Conservation (phyloP, 306 rosid genomes). For the Lupinus albus region DNA sequence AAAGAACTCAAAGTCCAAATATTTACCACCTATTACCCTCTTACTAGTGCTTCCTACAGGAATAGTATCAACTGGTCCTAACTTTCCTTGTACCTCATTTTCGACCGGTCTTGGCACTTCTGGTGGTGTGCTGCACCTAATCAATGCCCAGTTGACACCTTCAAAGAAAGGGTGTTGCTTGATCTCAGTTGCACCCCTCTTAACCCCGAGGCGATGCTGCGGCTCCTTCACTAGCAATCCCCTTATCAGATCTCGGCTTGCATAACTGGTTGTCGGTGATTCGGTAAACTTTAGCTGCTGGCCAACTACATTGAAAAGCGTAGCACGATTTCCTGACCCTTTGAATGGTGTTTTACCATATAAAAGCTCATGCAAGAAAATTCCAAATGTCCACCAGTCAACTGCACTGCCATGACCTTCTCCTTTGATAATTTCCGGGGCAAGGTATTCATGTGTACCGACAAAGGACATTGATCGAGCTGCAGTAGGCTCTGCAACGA, state of each 20-base stretch:
- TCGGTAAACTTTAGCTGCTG: conserved; percentile 90
- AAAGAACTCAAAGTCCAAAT: conserved; percentile 98
- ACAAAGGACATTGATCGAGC: conserved; percentile 98
- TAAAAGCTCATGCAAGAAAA: conserved; percentile 87
- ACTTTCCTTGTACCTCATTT: conserved; percentile 67
- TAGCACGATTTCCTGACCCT: conserved; percentile 94
- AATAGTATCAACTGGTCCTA: conserved; percentile 55
- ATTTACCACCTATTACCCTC: conserved; percentile 90
- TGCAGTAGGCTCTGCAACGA: conserved; percentile 92
- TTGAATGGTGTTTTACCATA: conserved; percentile 98
- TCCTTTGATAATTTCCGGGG: conserved; percentile 96
- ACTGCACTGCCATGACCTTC: conserved; percentile 99
- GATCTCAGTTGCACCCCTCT: conserved; percentile 96
- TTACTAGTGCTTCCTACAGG: conserved; percentile 78
- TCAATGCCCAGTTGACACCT: conserved; percentile 98
- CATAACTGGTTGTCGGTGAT: conserved; percentile 83
- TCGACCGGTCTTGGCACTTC: conserved; percentile 96
- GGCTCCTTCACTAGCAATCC: conserved; percentile 97
- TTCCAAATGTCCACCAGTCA: conserved; percentile 99
- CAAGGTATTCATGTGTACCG: conserved; percentile 96
- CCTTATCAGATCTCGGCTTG: conserved; percentile 83
- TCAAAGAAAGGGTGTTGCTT: conserved; percentile 97
- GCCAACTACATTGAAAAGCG: conserved; percentile 96
- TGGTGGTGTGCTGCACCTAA: conserved; percentile 95
- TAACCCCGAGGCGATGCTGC: conserved; percentile 91